Percentiles rank a stretch among this genome's conserved stretches.
Evolutionary conservation across 1,139 yeast genomes (phyloP).

Genomic region (Meyerozyma smithsonii): DNA sequence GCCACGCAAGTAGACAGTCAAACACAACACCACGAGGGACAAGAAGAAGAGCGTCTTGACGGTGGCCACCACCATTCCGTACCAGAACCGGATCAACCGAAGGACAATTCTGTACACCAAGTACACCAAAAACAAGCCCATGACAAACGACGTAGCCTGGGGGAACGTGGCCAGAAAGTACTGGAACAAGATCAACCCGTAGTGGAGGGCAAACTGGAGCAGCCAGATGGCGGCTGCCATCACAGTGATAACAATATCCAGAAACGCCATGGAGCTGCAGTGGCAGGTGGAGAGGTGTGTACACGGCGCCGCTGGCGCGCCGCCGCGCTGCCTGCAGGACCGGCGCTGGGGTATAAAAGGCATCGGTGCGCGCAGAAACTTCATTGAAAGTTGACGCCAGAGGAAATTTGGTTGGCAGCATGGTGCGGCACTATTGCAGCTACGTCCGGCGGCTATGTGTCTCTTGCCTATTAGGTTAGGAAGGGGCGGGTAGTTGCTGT

Average conservation of each 20-base stretch:
- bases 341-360: constrained; percentile 5
- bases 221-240: constrained; percentile 10
- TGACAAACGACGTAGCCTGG: constrained; percentile 17
- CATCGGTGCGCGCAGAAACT: constrained; percentile 10
- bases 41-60: constrained; percentile 16
- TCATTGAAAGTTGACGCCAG: constrained; percentile 39
- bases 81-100: constrained; percentile 23
- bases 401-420: constrained; percentile 29
- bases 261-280: constrained; percentile 4
- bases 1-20: constrained; percentile 17
- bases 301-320: neutral
- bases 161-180: constrained; percentile 21
- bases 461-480: constrained; percentile 54
- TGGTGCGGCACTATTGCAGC: constrained; percentile 9
- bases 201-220: constrained; percentile 13
- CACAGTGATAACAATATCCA: constrained; percentile 8
- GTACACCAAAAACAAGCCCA: constrained; percentile 19
- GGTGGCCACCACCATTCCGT: constrained; percentile 18
- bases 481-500: constrained; percentile 17
- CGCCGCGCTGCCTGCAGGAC: neutral
- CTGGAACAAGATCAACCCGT: constrained; percentile 13
- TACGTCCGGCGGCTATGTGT: constrained; percentile 12
- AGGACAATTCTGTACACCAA: constrained; percentile 18
- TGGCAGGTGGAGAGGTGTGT: neutral
- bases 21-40: constrained; percentile 7